Conservation (phyloP, 2,329 filamentous ascomycete species). For the Apiospora sp. region DNA sequence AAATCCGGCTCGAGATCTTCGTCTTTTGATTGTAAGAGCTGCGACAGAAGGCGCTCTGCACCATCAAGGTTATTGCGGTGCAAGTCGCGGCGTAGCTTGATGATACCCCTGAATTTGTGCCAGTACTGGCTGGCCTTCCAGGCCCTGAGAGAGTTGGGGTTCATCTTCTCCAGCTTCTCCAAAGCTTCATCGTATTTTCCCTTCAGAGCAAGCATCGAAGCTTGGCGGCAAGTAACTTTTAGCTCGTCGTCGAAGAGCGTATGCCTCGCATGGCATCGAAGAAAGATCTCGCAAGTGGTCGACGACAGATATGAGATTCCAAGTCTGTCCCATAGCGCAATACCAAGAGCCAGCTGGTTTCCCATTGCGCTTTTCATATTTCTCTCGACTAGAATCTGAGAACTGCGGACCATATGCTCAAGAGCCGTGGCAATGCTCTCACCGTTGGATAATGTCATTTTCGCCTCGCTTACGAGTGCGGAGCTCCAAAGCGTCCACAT, state of each 20-base stretch:
- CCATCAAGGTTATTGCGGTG: constrained; percentile 61
- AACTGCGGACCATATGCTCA: constrained; percentile 83
- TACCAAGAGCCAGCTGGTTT: constrained; percentile 74
- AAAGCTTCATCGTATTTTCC: constrained; percentile 78
- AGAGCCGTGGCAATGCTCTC: constrained; percentile 69
- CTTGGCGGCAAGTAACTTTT: constrained; percentile 75
- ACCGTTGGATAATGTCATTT: constrained; percentile 77
- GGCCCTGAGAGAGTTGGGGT: constrained; percentile 70
- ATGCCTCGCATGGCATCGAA: constrained; percentile 71
- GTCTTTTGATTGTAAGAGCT: constrained; percentile 59
- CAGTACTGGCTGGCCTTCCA: constrained; percentile 82
- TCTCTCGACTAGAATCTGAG: constrained; percentile 81
- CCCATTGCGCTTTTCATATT: constrained; percentile 78
- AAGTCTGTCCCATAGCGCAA: constrained; percentile 78
- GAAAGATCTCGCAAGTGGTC: constrained; percentile 75
- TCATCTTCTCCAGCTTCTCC: constrained; percentile 64
- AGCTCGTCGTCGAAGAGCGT: constrained; percentile 78
- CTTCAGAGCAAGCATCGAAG: constrained; percentile 69
- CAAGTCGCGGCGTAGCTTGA: constrained; percentile 70
- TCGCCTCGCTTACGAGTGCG: constrained; percentile 85
- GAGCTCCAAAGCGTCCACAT: constrained; percentile 88
- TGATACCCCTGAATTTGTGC: constrained; percentile 70
- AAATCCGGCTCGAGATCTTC: constrained; percentile 63
- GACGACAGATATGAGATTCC: constrained; percentile 66
- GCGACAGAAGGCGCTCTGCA: constrained; percentile 58